Evolutionary conservation across 371 early-diverging fungal genomes (phyloP), one percentile per base, ranked within the genome.

Genomic region (Saksenaea oblongispora): DNA sequence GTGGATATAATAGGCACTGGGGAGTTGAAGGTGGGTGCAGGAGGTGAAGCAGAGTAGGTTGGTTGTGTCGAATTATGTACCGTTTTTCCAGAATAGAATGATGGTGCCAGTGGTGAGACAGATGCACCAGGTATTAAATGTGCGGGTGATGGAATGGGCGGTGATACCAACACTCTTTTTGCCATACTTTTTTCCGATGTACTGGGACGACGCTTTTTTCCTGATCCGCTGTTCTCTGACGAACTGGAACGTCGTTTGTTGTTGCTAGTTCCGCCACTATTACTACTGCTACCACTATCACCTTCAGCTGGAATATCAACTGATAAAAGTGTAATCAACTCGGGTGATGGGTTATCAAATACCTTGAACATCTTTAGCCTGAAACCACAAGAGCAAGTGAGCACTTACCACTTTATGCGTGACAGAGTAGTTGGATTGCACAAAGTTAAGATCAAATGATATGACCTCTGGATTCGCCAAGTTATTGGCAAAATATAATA

Each of bases 381-480:
- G 15, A 18, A 9, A 56, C 22, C 22, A 4, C 31, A 31, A 7
- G 31, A 31, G 31, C 36, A 15, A 57, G n/a, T 44, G 17, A 34
- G n/a, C 13, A 56, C 61, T 57, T 73, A 84, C 74, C 61, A 86
- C 59, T 61, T 62, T 78, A 55, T 83, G 81, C 14, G 69, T 41
- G 17, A 80, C 73, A 55, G 84, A 78, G 69, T 84, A 89, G 26
- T 68, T 76, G 17, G 72, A 64, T 41, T 82, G 77, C 27, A 70
- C 74, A 64, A 89, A 89, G 74, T 84, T 82, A 41, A 89, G 79
- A 64, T 89, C 87, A 60, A 85, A 85, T 34, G 73, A 64, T 26
- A 89, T 71, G 31, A 70, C 71, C 59, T 74, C 67, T 0, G 86
- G 81, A 27, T 74, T 66, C 5, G 76, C 65, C 26, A 72, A 58